phyloP scores from a whole-genome alignment of 768 basidiomycete genomes.

The Russula olivacea region DNA sequence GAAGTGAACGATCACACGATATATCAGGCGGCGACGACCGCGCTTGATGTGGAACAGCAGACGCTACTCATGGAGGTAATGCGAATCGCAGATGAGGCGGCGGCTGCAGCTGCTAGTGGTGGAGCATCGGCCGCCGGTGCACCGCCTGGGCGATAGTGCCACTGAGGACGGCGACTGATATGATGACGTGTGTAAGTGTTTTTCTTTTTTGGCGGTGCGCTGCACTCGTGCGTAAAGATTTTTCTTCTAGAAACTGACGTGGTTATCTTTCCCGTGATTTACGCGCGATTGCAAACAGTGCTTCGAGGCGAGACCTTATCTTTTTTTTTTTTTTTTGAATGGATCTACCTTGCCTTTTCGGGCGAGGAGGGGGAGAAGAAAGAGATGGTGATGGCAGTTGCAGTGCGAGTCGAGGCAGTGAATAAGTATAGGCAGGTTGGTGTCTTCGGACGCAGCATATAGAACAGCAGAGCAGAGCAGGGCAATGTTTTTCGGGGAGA shows the following conservation, averaged over 20 bases:
- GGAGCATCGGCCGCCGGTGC: not conserved
- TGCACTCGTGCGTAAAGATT: not conserved
- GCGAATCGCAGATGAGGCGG: constrained; percentile 32
- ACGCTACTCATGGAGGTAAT: constrained; percentile 82
- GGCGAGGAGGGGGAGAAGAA: not conserved
- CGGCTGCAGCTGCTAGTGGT: not conserved
- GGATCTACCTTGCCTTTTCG: not conserved
- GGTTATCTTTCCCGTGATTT: constrained; percentile 2
- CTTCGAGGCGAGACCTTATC: not conserved
- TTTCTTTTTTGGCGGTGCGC: not conserved
- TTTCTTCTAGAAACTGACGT: not conserved
- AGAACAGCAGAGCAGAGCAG: not conserved
- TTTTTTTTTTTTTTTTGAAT: not conserved
- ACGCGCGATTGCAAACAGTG: not conserved
- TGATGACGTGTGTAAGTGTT: not conserved
- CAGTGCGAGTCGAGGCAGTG: not conserved
- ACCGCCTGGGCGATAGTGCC: not conserved
- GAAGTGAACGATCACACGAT: constrained; percentile 63
- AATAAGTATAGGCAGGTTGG: not conserved
- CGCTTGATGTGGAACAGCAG: constrained; percentile 67
- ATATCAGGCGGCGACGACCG: constrained; percentile 71
- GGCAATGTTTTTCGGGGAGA: not conserved
- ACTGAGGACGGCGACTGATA: not conserved
- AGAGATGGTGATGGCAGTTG: not conserved
- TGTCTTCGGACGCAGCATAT: constrained; percentile 1